Conservation (phyloP, 2,329 filamentous ascomycete genomes). For the Paramyrothecium roridum region DNA sequence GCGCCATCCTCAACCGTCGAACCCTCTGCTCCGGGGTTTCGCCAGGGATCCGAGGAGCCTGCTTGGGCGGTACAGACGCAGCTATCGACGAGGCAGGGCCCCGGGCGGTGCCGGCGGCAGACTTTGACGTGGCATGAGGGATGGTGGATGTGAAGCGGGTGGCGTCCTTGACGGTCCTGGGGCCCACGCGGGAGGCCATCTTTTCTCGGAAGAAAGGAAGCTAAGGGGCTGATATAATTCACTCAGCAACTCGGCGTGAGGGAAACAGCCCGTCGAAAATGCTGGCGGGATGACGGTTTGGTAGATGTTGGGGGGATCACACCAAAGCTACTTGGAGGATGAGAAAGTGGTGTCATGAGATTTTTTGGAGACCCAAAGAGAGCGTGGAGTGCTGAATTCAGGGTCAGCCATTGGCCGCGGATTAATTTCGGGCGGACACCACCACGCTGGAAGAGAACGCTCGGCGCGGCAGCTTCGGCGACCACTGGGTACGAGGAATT, state of each 20-base stretch:
- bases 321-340: conserved; percentile 12
- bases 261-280: background rate
- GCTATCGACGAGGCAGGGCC: conserved; percentile 8
- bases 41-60: conserved; percentile 28
- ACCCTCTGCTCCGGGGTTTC: conserved; percentile 71
- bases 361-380: conserved; percentile 24
- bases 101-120: conserved; percentile 34
- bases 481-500: no score
- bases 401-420: conserved; percentile 30
- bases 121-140: conserved; percentile 65
- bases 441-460: background rate
- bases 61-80: conserved; percentile 3
- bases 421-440: conserved; percentile 28
- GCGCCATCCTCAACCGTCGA: conserved; percentile 63
- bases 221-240: background rate
- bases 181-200: conserved; percentile 42
- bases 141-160: conserved; percentile 62
- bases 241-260: background rate
- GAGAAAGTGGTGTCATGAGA: conserved; percentile 31
- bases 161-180: conserved; percentile 73
- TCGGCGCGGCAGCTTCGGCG: background rate
- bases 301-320: conserved; percentile 4
- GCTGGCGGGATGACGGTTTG: conserved; percentile 3
- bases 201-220: background rate
- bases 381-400: conserved; percentile 21